A percentile compares a stretch with the other conserved stretches of the same genome.
These are phyloP conservation scores for Zoysia matrella DNA, from an alignment of 202 grass and related monocot genomes.

Conservation along the genomic window DNA sequence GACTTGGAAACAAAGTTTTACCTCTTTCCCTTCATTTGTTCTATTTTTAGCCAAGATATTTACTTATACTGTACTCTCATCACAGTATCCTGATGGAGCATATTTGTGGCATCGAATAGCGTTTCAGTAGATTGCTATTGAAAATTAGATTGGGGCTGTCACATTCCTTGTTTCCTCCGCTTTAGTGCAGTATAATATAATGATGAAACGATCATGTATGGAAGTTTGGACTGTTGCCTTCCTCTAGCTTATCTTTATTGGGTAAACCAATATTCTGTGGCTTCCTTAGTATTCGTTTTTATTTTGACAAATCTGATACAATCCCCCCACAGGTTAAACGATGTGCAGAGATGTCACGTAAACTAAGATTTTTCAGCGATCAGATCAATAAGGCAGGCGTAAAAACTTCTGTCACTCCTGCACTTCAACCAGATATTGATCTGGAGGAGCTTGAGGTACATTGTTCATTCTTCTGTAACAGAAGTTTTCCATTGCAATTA, in stretches of 20 bases:
- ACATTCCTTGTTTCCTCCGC: neutral
- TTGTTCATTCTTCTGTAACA: conserved; percentile 35
- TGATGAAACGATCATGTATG: neutral
- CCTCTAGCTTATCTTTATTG: neutral
- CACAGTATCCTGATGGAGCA: conserved; percentile 17
- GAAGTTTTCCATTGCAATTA: neutral
- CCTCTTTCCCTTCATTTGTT: neutral
- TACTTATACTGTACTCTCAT: conserved; percentile 13
- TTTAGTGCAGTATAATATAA: conserved; percentile 6
- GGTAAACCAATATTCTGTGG: neutral
- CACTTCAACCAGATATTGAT: conserved; percentile 84
- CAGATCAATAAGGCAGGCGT: conserved; percentile 86
- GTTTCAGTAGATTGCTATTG: neutral
- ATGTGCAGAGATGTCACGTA: conserved; percentile 95
- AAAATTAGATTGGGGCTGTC: neutral
- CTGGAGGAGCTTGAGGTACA: conserved; percentile 10
- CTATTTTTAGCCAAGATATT: conserved; percentile 9
- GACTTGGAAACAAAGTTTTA: neutral
- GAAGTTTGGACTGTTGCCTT: conserved; percentile 9
- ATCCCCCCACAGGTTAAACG: conserved; percentile 69
- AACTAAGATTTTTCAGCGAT: conserved; percentile 33
- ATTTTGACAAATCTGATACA: conserved; percentile 28
- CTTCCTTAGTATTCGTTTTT: neutral
- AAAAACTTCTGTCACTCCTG: conserved; percentile 67
- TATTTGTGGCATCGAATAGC: neutral